Base-by-base conservation (phyloP, 176 grass and related monocot species). In the Sorghum bicolor region DNA sequence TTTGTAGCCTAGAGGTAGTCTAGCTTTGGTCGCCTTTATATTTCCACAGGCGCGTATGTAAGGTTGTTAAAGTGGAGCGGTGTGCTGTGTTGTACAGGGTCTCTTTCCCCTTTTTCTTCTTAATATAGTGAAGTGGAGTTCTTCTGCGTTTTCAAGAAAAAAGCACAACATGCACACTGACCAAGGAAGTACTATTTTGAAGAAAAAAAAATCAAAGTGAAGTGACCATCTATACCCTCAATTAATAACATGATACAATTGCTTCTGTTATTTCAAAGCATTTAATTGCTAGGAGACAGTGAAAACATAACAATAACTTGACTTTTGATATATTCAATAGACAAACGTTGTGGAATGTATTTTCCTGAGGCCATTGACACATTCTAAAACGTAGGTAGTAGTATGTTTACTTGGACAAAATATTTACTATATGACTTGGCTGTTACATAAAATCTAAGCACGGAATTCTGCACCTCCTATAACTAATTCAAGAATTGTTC, bases 371-470 rank as follows among this genome's bases (percentile, higher is more conserved):
- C 20, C 52, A 55, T 55, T 1, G 20, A 55, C 19, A 55, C 50
- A 53, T 53, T 53, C 50, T 55, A 55, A 19, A 53, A 22, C 6
- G 2, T 34, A 53, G 52, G 52, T n/a, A n/a, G 52, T 58, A 31
- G 38, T 44, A 86, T 55, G 25, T 86, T 81, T 67, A 37, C 39
- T 75, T 74, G 48, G 44, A 75, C 34, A 33, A 71, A 74, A 41
- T 4, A 24, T 72, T 80, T 72, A 29, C 41, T 66, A 28, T 74
- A 24, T 74, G 47, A 45, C 25, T 30, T 20, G 30, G 44, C n/a
- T 82, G 64, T 86, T 68, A 32, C 30, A 25, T 68, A 38, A 87
- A 69, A 22, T 74, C 28, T 66, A 57, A 74, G 75, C n/a, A 69
- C 10, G 36, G 60, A 68, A 13, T n/a, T 62, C 67, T 61, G 17